Evolutionary conservation across 768 basidiomycete genomes (phyloP).

Genomic region (Panaeolus papilionaceus): DNA sequence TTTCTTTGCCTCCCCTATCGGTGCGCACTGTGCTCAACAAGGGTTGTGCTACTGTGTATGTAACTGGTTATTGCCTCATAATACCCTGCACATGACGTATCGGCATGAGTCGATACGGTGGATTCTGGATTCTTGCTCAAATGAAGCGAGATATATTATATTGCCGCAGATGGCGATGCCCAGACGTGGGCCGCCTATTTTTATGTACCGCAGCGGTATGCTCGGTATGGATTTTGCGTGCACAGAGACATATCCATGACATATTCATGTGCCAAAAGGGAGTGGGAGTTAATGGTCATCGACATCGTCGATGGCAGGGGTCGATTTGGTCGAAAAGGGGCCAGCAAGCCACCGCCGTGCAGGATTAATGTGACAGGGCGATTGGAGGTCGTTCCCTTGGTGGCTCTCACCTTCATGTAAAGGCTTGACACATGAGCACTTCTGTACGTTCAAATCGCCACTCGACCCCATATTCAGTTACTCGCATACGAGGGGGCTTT

Average conservation of each 20-base stretch:
- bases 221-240: not conserved
- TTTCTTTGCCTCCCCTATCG: not conserved
- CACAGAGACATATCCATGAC: not conserved
- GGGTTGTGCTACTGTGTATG: not conserved
- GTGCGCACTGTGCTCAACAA: not conserved
- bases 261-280: not conserved
- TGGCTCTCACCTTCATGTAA: slow-evolving; percentile 11
- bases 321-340: not conserved
- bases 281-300: not conserved
- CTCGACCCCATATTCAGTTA: not conserved
- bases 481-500: slow-evolving; percentile 7
- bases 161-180: not conserved
- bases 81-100: not conserved
- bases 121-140: not conserved
- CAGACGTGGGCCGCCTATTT: not conserved
- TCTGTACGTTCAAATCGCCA: not conserved
- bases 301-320: not conserved
- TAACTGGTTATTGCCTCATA: not conserved
- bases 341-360: not conserved
- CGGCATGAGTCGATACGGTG: not conserved
- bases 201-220: not conserved
- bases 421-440: not conserved
- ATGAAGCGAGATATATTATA: not conserved
- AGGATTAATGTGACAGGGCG: not conserved
- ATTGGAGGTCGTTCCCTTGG: slow-evolving; percentile 1